These are phyloP conservation scores for Fusarium dlaminii DNA, from an alignment of 2,329 filamentous ascomycete genomes.

Conservation along the genomic window DNA sequence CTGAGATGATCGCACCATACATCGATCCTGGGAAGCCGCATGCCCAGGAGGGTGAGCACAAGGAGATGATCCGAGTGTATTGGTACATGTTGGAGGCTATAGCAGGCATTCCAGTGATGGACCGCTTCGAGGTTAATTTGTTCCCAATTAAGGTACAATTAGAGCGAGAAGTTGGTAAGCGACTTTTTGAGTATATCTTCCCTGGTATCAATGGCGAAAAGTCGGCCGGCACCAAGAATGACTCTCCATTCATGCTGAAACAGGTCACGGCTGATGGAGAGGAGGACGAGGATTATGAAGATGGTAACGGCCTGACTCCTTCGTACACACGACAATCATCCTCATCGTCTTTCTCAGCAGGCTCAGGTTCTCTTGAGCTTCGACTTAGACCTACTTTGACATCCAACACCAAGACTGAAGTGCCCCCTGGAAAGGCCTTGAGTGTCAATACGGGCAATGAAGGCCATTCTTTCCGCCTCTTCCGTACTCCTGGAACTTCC, in stretches of 20 bases:
- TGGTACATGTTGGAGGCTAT: conserved; percentile 99
- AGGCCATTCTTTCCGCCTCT: conserved; percentile 62
- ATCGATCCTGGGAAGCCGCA: conserved; percentile 70
- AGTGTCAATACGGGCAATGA: conserved; percentile 61
- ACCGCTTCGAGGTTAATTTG: conserved; percentile 93
- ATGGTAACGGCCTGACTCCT: conserved; percentile 50
- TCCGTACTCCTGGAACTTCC: conserved; percentile 55
- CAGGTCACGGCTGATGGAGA: conserved; percentile 51
- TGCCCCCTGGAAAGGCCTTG: conserved; percentile 57
- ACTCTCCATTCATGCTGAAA: conserved; percentile 68
- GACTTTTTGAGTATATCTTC: conserved; percentile 97
- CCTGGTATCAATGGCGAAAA: conserved; percentile 76
- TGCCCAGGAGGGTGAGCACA: conserved; percentile 57
- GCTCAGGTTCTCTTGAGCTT: conserved; percentile 80
- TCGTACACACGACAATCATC: conserved; percentile 55
- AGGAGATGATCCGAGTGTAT: conserved; percentile 91
- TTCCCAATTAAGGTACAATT: conserved; percentile 94
- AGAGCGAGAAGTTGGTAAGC: conserved; percentile 91
- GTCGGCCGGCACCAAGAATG: conserved; percentile 58
- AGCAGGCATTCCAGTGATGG: conserved; percentile 95
- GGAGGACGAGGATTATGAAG: conserved; percentile 59
- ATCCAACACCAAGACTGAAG: conserved; percentile 56
- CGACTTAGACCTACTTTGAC: conserved; percentile 84
- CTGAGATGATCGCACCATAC: conserved; percentile 94
- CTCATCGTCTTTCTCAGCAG: conserved; percentile 63